Conservation (phyloP, 73 alveolate species). For the Breviolum minutum region DNA sequence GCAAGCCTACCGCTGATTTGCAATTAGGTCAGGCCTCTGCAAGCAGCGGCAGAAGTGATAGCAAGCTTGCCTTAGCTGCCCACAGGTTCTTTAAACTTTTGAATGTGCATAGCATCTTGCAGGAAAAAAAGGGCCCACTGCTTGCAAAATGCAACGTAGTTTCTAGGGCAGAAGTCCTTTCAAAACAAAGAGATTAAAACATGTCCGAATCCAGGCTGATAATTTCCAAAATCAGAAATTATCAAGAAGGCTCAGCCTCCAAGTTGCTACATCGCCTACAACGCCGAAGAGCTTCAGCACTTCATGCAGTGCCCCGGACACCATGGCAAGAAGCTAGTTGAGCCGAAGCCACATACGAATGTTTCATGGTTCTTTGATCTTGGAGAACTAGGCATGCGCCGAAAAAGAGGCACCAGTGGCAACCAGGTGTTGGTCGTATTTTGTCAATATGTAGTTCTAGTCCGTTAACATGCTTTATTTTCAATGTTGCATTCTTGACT, state of each 20-base stretch:
- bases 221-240: too few species aligned
- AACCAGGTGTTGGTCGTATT: too few species aligned
- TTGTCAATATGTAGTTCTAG: too few species aligned
- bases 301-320: conserved; percentile 18
- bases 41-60: conserved; percentile 67
- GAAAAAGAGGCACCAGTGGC: not conserved
- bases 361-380: too few species aligned
- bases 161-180: not conserved
- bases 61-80: conserved; percentile 28
- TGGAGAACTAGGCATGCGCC: too few species aligned
- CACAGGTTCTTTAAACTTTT: too few species aligned
- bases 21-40: conserved; percentile 35
- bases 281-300: conserved; percentile 17
- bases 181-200: not conserved
- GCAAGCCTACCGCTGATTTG: not conserved
- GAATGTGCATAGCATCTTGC: too few species aligned
- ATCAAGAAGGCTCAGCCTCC: not conserved
- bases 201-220: not conserved
- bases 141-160: too few species aligned
- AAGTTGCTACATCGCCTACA: conserved; percentile 49
- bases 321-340: conserved; percentile 6
- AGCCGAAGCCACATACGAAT: too few species aligned
- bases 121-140: too few species aligned
- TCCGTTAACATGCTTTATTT: too few species aligned
- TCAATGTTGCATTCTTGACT: too few species aligned